Conservation (phyloP, 768 basidiomycete genomes). For the Pisolithus marmoratus region DNA sequence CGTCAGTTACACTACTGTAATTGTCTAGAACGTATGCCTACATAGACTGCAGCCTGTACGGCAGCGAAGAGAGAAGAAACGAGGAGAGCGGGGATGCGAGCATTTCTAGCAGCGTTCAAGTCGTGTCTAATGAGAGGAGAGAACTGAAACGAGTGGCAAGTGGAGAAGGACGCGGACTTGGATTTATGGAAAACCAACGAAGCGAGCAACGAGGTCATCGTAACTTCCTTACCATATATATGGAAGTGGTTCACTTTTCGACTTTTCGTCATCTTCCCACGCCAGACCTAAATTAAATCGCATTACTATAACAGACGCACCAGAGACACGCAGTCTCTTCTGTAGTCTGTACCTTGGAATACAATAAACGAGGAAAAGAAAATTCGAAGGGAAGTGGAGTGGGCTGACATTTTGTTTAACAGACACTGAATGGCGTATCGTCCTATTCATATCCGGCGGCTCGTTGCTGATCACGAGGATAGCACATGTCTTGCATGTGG, state of each 20-base stretch:
- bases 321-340: too few species aligned
- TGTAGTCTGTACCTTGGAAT: too few species aligned
- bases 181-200: slow-evolving; percentile 22
- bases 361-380: neutral
- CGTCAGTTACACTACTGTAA: neutral
- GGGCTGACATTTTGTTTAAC: neutral
- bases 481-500: slow-evolving; percentile 2
- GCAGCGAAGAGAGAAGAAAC: slow-evolving; percentile 9
- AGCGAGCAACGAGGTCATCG: slow-evolving; percentile 15
- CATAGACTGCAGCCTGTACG: slow-evolving; percentile 15
- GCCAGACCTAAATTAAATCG: neutral
- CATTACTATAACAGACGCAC: too few species aligned
- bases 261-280: slow-evolving; percentile 5
- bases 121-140: neutral
- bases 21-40: slow-evolving; percentile 2
- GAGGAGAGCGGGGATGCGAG: slow-evolving; percentile 17
- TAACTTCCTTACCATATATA: neutral
- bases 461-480: slow-evolving; percentile 10
- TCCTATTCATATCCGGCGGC: slow-evolving; percentile 18
- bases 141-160: neutral
- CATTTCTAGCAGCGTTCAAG: slow-evolving; percentile 7
- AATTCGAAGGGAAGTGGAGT: neutral
- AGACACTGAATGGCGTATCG: slow-evolving; percentile 1
- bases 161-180: neutral
- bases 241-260: neutral